A percentile compares a stretch with the other conserved stretches of the same genome.
Evolutionary conservation across 2,329 filamentous ascomycete genomes (phyloP).

Genomic region (Verticillium longisporum): DNA sequence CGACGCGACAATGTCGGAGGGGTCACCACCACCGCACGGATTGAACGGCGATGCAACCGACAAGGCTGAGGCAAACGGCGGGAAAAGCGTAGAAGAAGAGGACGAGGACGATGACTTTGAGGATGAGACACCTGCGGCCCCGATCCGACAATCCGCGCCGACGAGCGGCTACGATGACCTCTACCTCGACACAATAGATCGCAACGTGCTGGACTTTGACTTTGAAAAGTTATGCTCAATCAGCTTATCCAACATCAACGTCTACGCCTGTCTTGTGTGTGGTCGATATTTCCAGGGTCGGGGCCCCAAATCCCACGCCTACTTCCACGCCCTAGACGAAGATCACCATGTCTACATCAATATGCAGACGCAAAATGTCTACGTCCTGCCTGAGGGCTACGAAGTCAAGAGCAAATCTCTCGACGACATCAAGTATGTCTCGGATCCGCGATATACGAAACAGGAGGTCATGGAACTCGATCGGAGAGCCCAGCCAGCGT

Average conservation of each 20-base stretch:
- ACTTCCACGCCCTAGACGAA: constrained; percentile 93
- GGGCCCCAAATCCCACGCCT: constrained; percentile 89
- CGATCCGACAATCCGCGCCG: constrained; percentile 67
- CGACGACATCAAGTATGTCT: constrained; percentile 97
- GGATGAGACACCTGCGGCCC: constrained; percentile 30
- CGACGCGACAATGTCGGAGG: constrained; percentile 26
- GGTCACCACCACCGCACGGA: constrained; percentile 14
- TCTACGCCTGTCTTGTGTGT: constrained; percentile 95
- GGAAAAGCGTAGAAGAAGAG: constrained; percentile 1
- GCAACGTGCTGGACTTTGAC: constrained; percentile 90
- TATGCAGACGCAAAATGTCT: constrained; percentile 87
- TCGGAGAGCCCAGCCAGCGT: constrained; percentile 47
- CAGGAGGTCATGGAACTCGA: constrained; percentile 77
- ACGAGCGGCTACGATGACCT: constrained; percentile 88
- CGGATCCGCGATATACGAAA: constrained; percentile 79
- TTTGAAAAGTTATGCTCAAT: constrained; percentile 98
- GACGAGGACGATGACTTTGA: constrained; percentile 11
- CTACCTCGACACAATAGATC: constrained; percentile 95
- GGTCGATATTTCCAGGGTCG: constrained; percentile 97
- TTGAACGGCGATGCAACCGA: constrained; percentile 12
- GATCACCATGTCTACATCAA: constrained; percentile 98
- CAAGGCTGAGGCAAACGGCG: constrained; percentile 1
- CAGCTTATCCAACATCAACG: constrained; percentile 95
- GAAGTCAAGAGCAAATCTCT: constrained; percentile 91
- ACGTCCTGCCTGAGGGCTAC: constrained; percentile 91